A percentile compares a stretch with the other conserved stretches of the same genome.
Evolutionary conservation across 2,329 filamentous ascomycete genomes (phyloP).

Genomic region (Colletotrichum orbiculare): DNA sequence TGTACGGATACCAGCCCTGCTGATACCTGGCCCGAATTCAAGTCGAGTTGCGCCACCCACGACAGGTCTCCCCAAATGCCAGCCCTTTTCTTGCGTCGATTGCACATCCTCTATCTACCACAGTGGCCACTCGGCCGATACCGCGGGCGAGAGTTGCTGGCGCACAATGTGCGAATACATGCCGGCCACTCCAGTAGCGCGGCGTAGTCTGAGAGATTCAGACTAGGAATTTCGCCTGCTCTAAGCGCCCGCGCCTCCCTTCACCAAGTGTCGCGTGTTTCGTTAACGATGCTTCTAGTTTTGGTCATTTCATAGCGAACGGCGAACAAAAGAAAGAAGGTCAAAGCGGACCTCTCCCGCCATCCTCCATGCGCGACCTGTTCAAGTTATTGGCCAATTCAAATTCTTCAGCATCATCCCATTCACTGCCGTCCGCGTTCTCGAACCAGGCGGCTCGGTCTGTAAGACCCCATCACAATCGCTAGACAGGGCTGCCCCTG

Average conservation of each 20-base stretch:
- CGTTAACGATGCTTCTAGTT: no score
- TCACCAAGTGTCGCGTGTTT: no score
- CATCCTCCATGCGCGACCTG: constrained; percentile 22
- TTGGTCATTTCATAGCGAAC: no score
- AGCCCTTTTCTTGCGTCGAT: no score
- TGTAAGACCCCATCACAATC: constrained; percentile 6
- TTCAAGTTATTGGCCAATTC: constrained; percentile 1
- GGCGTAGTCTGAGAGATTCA: no score
- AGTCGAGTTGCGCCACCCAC: constrained; percentile 21
- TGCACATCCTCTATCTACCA: no score
- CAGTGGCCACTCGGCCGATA: no score
- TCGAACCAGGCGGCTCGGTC: constrained; percentile 7
- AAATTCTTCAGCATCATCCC: constrained; percentile 28
- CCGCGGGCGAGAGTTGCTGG: no score
- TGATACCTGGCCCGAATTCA: constrained; percentile 24
- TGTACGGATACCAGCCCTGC: neutral
- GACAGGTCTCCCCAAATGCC: neutral
- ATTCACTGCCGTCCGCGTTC: constrained; percentile 27
- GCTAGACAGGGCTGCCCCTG: constrained; percentile 17
- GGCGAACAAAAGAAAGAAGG: constrained; percentile 14
- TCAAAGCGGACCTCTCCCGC: constrained; percentile 12
- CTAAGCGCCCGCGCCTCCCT: no score
- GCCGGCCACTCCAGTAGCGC: no score
- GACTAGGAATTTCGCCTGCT: no score
- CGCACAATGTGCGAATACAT: no score